Base-by-base conservation (phyloP, 1,284 basidiomycete genomes). In the Ustilago hordei region DNA sequence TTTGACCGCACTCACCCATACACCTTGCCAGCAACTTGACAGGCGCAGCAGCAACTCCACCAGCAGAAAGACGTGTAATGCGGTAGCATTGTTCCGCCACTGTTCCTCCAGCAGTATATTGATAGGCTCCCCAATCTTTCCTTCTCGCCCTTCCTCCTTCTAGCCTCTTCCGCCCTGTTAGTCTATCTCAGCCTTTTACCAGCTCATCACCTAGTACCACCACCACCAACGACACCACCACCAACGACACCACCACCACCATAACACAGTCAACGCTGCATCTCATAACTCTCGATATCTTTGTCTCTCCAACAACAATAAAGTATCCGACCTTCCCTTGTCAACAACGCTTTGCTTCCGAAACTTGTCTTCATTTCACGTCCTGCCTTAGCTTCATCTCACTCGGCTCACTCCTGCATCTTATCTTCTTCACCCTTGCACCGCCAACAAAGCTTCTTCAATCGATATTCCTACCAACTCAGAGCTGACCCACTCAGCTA, bases 281-380 rank as follows among this genome's bases (percentile, higher is more conserved):
- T 59, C 45, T 50, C 35, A 19, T 28, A 35, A 39, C 47, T 31
- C 52, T 28, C 58, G 43, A 45, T 31, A 34, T 5, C 23, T 50
- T 11, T 31, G 13, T 11, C 34, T 59, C 35, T 34, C 36, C 15
- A 11, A 13, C 15, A 23, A 59, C 58, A n/a, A 36, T 34, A 52
- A 32, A 23, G 47, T 50, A 60, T 39, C 58, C 58, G 43, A 43
- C 39, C n/a, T 23, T 58, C 56, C n/a, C 13, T 23, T 32, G 36
- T 19, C 43, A 19, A 45, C 43, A 28, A 28, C 23, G 23, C 23
- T 28, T 28, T 3, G n/a, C 43, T 6, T 45, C 43, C 36, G 36
- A 57, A 53, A 52, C 58, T 41, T 23, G 32, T 41, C 53, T 62
- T 68, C 65, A 57, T 62, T 68, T 68, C 64, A 38, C 54, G 11